Conservation (phyloP, 2,329 filamentous ascomycete species). For the Parastagonospora nodorum region DNA sequence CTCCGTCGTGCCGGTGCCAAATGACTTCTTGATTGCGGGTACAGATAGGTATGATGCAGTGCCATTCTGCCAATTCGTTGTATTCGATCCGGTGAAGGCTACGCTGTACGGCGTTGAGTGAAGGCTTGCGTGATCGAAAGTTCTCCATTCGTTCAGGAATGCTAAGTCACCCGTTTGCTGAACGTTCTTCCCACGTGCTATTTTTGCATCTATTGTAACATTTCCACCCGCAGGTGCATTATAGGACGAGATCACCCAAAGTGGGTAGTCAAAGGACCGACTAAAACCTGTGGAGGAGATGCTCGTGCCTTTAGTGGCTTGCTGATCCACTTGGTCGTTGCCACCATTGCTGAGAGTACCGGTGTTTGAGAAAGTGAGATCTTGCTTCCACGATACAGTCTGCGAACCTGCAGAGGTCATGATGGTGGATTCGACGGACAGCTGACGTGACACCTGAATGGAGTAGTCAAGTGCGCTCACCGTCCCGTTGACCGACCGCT, state of each 20-base stretch:
- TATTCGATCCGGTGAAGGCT: conserved; percentile 45
- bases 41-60: conserved; percentile 60
- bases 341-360: conserved; percentile 62
- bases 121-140: conserved; percentile 52
- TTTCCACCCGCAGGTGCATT: conserved; percentile 47
- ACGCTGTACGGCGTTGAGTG: conserved; percentile 8
- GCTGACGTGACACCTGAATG: conserved; percentile 59
- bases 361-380: conserved; percentile 60
- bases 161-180: conserved; percentile 53
- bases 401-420: conserved; percentile 53
- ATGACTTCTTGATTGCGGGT: conserved; percentile 54
- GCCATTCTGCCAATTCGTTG: conserved; percentile 62
- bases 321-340: conserved; percentile 58
- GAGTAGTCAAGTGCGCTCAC: conserved; percentile 66
- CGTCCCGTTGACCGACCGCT: conserved; percentile 54
- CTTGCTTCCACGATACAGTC: conserved; percentile 62
- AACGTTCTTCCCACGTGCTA: conserved; percentile 57
- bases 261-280: conserved; percentile 62
- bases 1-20: conserved; percentile 60
- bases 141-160: conserved; percentile 66
- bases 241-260: conserved; percentile 62
- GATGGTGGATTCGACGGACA: conserved; percentile 61
- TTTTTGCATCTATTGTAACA: conserved; percentile 53
- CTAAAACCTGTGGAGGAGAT: conserved; percentile 42
- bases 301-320: conserved; percentile 58